Evolutionary conservation across 2,329 filamentous ascomycete genomes (phyloP).

Genomic region (Beauveria brongniartii): DNA sequence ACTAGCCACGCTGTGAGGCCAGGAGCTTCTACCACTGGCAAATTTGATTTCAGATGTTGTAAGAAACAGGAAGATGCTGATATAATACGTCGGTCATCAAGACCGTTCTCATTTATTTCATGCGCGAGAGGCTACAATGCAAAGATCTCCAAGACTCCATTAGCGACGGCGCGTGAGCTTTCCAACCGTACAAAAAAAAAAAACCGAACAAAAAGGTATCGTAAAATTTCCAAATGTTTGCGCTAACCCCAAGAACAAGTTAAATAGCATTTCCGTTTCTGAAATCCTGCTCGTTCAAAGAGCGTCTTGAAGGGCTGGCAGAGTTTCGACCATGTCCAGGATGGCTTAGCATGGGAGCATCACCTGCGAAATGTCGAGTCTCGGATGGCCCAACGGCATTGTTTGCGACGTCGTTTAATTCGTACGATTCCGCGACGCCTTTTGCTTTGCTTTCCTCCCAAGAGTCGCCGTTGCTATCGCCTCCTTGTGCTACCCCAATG

Average conservation of each 20-base stretch:
- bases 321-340: slow-evolving; percentile 36
- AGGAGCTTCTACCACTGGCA: no score
- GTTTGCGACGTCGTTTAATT: slow-evolving; percentile 38
- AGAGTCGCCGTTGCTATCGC: slow-evolving; percentile 15
- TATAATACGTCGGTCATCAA: neutral
- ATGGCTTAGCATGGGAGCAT: slow-evolving; percentile 37
- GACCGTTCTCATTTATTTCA: neutral
- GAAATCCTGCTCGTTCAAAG: slow-evolving; percentile 11
- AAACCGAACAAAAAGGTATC: neutral
- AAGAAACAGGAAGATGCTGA: no score
- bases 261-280: slow-evolving; percentile 5
- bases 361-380: neutral
- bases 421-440: slow-evolving; percentile 34
- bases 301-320: slow-evolving; percentile 17
- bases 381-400: slow-evolving; percentile 19
- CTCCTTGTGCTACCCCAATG: slow-evolving; percentile 37
- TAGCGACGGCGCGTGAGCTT: neutral
- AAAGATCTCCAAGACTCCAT: neutral
- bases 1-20: slow-evolving; percentile 1
- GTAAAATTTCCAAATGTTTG: neutral
- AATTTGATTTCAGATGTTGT: no score
- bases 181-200: neutral
- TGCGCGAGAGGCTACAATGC: neutral
- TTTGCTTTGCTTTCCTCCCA: slow-evolving; percentile 34
- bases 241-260: neutral